phyloP scores from a whole-genome alignment of 2,329 filamentous ascomycete species.

The Sporothrix globosa region DNA sequence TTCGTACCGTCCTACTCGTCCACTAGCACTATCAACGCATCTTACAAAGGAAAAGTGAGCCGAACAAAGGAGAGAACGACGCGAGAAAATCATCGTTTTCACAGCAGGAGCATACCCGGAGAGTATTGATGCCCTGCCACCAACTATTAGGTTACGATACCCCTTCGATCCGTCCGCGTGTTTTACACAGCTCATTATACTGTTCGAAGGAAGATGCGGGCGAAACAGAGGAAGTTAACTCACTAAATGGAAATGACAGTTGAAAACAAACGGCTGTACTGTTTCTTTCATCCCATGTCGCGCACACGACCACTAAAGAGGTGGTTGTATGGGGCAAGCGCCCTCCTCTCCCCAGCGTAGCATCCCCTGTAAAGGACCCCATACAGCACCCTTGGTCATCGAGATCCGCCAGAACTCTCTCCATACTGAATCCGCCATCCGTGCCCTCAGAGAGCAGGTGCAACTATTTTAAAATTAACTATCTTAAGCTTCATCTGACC shows the following conservation, averaged over 20 bases:
- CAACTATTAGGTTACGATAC: too few relatives aligned
- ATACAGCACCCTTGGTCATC: background rate
- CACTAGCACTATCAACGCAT: background rate
- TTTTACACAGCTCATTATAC: background rate
- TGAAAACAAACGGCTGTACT: background rate
- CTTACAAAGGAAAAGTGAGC: background rate
- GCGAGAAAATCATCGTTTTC: background rate
- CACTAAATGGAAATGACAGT: background rate
- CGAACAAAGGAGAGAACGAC: background rate
- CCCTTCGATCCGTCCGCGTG: background rate
- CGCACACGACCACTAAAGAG: background rate
- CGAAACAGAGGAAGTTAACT: background rate
- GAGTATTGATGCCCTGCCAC: background rate
- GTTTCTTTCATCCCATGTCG: background rate
- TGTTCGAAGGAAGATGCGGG: too few relatives aligned
- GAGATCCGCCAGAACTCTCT: slow-evolving; percentile 15
- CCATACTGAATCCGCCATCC: slow-evolving; percentile 1
- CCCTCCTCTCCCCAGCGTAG: background rate
- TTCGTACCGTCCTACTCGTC: background rate
- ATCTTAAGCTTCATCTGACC: too few relatives aligned
- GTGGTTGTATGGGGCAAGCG: too few relatives aligned
- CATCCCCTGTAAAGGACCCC: background rate
- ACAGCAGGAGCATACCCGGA: background rate
- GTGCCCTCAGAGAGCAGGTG: slow-evolving; percentile 1
- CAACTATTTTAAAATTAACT: background rate